Percentiles rank a stretch among this genome's conserved stretches.
Conservation (phyloP, 345 rosid genomes). For the Aethionema arabicum region DNA sequence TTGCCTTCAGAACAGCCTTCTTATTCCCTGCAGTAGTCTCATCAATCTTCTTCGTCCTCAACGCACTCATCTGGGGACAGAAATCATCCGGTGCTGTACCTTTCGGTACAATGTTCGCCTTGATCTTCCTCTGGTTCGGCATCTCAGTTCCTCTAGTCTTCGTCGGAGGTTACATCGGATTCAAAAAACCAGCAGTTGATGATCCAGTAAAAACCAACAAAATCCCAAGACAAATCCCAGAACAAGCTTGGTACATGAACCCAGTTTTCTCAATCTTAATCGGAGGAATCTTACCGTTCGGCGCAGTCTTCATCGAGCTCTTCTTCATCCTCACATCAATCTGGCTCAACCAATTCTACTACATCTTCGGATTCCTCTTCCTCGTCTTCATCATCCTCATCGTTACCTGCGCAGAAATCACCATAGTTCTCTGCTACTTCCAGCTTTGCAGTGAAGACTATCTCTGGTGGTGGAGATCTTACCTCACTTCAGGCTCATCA, state of each 20-base stretch:
- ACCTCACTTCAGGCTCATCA: conserved; percentile 80
- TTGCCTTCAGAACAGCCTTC: conserved; percentile 67
- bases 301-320: conserved; percentile 86
- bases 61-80: conserved; percentile 85
- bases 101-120: conserved; percentile 83
- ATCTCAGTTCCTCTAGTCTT: conserved; percentile 81
- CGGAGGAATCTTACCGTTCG: conserved; percentile 85
- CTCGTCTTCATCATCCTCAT: conserved; percentile 67
- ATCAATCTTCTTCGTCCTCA: conserved; percentile 67
- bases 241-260: conserved; percentile 93
- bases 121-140: conserved; percentile 75
- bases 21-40: conserved; percentile 70
- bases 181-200: conserved; percentile 70
- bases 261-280: conserved; percentile 73
- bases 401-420: conserved; percentile 75
- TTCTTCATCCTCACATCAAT: conserved; percentile 88
- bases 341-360: conserved; percentile 90
- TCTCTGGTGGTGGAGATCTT: conserved; percentile 94
- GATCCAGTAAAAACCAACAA: conserved; percentile 88
- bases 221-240: conserved; percentile 82
- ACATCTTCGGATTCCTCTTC: conserved; percentile 88
- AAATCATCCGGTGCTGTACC: conserved; percentile 88
- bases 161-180: conserved; percentile 68
- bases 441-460: conserved; percentile 88
- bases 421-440: conserved; percentile 82